phyloP scores from a whole-genome alignment of 331 rosid genomes.

The Quercus lobata region DNA sequence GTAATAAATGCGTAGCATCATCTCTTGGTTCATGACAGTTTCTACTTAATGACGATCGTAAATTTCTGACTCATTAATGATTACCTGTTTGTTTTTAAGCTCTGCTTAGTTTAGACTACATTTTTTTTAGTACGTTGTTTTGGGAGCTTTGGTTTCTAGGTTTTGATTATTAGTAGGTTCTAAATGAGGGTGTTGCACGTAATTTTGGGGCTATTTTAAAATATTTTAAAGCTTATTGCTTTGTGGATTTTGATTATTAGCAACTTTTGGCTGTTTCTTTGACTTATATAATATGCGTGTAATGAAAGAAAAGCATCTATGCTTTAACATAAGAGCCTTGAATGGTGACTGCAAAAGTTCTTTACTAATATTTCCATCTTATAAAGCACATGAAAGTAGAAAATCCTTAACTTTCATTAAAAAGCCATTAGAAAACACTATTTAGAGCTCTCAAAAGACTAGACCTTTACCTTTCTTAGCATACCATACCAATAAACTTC shows the following conservation, averaged over 20 bases:
- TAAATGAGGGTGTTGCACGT: not conserved
- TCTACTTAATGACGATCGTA: too few relatives aligned
- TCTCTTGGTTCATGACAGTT: too few relatives aligned
- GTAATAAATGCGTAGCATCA: too few relatives aligned
- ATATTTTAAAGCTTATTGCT: not conserved
- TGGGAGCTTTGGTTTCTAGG: not conserved
- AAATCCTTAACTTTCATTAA: not conserved
- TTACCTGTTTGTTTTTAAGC: too few relatives aligned
- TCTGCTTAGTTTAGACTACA: too few relatives aligned
- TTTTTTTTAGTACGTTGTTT: too few relatives aligned
- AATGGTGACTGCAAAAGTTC: not conserved
- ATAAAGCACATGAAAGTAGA: not conserved
- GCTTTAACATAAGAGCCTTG: not conserved
- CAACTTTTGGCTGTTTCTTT: too few relatives aligned
- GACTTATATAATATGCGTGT: not conserved
- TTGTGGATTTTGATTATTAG: too few relatives aligned
- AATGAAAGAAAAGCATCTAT: not conserved
- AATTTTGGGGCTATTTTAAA: not conserved
- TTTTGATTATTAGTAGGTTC: not conserved
- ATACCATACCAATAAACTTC: not conserved
- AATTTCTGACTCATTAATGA: too few relatives aligned
- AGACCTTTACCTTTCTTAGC: not conserved
- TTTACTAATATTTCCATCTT: not conserved
- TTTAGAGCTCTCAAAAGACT: not conserved
- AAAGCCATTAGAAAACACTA: not conserved